Percentiles rank a stretch among this genome's conserved stretches.
Evolutionary conservation across 257 asterid species (phyloP).

Genomic region (Hygrophila difformis): DNA sequence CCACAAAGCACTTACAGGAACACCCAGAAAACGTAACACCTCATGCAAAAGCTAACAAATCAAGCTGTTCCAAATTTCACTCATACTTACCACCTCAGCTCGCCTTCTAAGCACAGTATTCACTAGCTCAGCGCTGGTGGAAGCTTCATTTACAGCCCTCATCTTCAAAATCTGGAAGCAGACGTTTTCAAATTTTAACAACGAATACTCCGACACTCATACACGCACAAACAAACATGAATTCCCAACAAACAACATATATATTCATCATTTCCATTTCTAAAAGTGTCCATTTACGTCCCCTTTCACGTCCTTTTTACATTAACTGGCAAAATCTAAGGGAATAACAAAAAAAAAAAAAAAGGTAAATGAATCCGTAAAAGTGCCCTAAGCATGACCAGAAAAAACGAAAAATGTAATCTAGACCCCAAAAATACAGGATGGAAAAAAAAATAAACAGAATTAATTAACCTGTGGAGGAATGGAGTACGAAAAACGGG

Average conservation of each 20-base stretch:
- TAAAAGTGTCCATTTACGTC: constrained; percentile 10
- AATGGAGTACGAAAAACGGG: constrained; percentile 12
- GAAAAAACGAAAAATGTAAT: neutral
- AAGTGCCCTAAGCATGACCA: constrained; percentile 26
- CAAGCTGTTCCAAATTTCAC: constrained; percentile 6
- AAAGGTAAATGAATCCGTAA: constrained; percentile 3
- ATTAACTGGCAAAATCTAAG: constrained; percentile 11
- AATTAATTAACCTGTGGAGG: constrained; percentile 4
- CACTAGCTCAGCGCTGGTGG: constrained; percentile 47
- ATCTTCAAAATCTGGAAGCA: constrained; percentile 26
- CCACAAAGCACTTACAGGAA: neutral
- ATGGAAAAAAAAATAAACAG: neutral
- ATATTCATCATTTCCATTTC: constrained; percentile 14
- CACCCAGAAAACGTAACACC: too few species aligned
- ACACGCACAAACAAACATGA: constrained; percentile 2
- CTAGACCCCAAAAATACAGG: neutral
- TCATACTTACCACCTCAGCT: constrained; percentile 36
- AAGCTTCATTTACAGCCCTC: constrained; percentile 52
- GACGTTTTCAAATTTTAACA: neutral
- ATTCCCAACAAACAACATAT: neutral
- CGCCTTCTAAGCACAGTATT: constrained; percentile 26
- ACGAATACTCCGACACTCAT: too few species aligned
- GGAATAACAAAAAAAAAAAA: neutral
- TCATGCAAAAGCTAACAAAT: constrained; percentile 8
- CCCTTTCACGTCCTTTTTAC: neutral